Evolutionary conservation across 306 rosid species (phyloP).

Genomic region (Prunus mume): DNA sequence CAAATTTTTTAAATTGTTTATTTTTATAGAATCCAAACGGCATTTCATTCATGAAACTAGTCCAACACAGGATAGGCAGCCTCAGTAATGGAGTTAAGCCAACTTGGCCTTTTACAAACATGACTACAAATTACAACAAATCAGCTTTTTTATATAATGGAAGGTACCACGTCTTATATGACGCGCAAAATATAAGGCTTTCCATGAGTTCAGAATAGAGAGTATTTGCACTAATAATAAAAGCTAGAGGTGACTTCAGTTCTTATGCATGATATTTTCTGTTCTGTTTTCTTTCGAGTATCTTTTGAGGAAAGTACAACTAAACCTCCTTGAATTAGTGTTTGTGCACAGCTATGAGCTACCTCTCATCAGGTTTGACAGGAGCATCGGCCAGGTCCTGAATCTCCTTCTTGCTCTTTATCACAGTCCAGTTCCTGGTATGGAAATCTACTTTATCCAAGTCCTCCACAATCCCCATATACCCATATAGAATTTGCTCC

Average conservation of each 20-base stretch:
- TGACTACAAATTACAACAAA: not conserved
- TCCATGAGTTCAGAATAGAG: not conserved
- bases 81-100: not conserved
- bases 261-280: not conserved
- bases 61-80: not conserved
- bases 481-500: conserved; percentile 62
- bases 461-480: conserved; percentile 80
- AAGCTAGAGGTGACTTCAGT: not conserved
- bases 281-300: not conserved
- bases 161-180: not conserved
- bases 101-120: not conserved
- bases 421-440: conserved; percentile 48
- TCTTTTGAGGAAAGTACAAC: not conserved
- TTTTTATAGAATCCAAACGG: not conserved
- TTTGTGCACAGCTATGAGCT: conserved; percentile 3
- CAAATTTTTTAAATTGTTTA: not conserved
- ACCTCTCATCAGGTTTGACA: conserved; percentile 51
- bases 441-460: conserved; percentile 67
- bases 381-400: conserved; percentile 78
- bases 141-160: not conserved
- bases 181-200: not conserved
- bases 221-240: not conserved
- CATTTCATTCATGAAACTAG: not conserved
- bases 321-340: not conserved
- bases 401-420: conserved; percentile 89